phyloP scores from a whole-genome alignment of 768 basidiomycete species.

The Nevesoporus exiguus region DNA sequence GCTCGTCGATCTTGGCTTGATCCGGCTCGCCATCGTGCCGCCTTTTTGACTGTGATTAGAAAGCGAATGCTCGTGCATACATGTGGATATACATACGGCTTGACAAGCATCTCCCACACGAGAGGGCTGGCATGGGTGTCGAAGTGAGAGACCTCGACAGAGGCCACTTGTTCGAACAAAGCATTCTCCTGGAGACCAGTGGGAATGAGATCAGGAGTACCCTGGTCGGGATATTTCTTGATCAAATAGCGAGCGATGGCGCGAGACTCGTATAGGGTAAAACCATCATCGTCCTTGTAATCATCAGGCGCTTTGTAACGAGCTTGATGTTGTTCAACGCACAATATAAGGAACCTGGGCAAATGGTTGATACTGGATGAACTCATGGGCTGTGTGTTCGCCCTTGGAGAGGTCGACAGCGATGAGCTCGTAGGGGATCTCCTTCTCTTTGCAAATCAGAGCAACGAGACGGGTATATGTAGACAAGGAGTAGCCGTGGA shows the following conservation, averaged over 20 bases:
- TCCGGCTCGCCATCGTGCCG: conserved; percentile 23
- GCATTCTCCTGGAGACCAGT: conserved; percentile 33
- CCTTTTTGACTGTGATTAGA: conserved; percentile 6
- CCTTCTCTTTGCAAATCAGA: conserved; percentile 48
- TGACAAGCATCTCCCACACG: conserved; percentile 50
- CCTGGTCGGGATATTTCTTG: conserved; percentile 50
- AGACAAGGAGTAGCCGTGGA: conserved; percentile 28
- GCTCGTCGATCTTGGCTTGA: conserved; percentile 15
- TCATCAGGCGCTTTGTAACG: too few relatives aligned
- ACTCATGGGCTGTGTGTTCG: conserved; percentile 47
- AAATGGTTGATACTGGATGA: conserved; percentile 53
- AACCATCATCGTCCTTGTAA: conserved; percentile 55
- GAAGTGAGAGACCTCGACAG: conserved; percentile 53
- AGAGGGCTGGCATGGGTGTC: conserved; percentile 38
- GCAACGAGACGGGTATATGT: conserved; percentile 53
- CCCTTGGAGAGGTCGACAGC: conserved; percentile 39
- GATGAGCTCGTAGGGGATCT: conserved; percentile 49
- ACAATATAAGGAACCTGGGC: conserved; percentile 43
- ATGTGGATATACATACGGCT: conserved; percentile 36
- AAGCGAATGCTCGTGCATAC: background rate
- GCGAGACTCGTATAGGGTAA: conserved; percentile 59
- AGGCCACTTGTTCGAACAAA: conserved; percentile 33
- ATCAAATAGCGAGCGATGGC: conserved; percentile 61
- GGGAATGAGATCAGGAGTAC: conserved; percentile 48
- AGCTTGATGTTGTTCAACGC: too few relatives aligned